phyloP scores from a whole-genome alignment of 2,329 filamentous ascomycete genomes.

The Colletotrichum sp. region DNA sequence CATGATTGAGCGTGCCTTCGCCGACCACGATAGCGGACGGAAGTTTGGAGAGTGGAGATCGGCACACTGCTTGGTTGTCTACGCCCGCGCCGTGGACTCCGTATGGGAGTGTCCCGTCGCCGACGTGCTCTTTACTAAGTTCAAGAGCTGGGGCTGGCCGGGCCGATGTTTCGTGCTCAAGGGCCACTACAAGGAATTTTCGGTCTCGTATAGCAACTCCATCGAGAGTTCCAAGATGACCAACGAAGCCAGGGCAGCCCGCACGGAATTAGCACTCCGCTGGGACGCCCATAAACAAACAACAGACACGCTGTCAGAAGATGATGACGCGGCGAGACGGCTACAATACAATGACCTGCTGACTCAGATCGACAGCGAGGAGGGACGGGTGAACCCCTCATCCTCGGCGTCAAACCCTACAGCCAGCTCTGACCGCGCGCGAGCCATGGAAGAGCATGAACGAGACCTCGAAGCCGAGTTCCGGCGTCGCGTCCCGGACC shows the following conservation, averaged over 20 bases:
- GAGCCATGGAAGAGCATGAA: slow-evolving; percentile 50
- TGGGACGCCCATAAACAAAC: neutral
- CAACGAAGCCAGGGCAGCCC: slow-evolving; percentile 40
- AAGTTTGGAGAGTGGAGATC: slow-evolving; percentile 52
- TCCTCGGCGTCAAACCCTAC: neutral
- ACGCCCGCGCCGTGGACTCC: slow-evolving; percentile 55
- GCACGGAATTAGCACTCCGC: slow-evolving; percentile 29
- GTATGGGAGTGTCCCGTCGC: slow-evolving; percentile 57
- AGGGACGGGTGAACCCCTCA: neutral
- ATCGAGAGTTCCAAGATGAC: slow-evolving; percentile 50
- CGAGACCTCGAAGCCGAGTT: slow-evolving; percentile 56
- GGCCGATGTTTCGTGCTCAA: slow-evolving; percentile 61
- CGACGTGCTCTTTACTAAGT: slow-evolving; percentile 47
- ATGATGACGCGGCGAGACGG: slow-evolving; percentile 8
- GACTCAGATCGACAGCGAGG: slow-evolving; percentile 11
- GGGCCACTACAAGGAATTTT: slow-evolving; percentile 62
- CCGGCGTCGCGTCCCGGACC: slow-evolving; percentile 45
- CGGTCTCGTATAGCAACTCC: slow-evolving; percentile 55
- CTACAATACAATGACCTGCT: slow-evolving; percentile 4
- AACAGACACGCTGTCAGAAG: neutral
- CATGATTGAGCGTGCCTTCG: slow-evolving; percentile 54
- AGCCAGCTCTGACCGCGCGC: slow-evolving; percentile 38
- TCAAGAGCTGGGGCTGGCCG: slow-evolving; percentile 52
- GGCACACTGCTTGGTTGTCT: slow-evolving; percentile 57
- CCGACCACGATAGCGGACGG: slow-evolving; percentile 52